These are phyloP conservation scores for Botryotinia calthae DNA, from an alignment of 2,329 filamentous ascomycete species.

Conservation along the genomic window DNA sequence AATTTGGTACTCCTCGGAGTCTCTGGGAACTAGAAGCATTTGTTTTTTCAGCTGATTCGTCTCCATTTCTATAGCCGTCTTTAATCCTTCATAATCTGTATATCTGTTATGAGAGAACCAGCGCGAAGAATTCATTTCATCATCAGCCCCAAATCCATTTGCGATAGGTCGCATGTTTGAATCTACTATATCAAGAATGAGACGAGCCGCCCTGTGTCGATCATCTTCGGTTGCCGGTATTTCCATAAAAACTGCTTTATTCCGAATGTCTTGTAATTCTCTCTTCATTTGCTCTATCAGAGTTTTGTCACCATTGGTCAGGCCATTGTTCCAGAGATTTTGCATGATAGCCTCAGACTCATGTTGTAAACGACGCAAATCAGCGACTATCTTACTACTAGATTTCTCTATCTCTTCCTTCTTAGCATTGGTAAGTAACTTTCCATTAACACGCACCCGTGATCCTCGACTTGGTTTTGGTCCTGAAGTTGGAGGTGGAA, in stretches of 20 bases:
- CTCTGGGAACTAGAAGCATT: neutral
- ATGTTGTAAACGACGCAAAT: neutral
- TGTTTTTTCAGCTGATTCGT: neutral
- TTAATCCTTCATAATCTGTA: neutral
- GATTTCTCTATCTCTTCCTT: rapidly evolving
- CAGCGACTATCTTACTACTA: neutral
- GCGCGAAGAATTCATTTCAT: neutral
- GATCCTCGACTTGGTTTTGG: neutral
- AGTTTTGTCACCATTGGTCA: neutral
- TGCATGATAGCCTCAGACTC: neutral
- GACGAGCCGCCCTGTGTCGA: neutral
- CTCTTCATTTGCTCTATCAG: neutral
- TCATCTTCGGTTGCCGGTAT: neutral
- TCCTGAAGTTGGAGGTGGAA: neutral
- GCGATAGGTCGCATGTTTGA: neutral
- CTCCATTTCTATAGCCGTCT: neutral
- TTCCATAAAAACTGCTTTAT: neutral
- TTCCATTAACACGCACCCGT: neutral
- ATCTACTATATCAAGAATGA: neutral
- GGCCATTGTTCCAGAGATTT: neutral
- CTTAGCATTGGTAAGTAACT: neutral
- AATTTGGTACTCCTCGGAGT: neutral
- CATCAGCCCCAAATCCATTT: neutral
- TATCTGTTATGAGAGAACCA: neutral
- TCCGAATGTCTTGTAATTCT: neutral